Base-by-base conservation (phyloP, 495 filamentous ascomycete species). In the Elaphomyces granulatus region DNA sequence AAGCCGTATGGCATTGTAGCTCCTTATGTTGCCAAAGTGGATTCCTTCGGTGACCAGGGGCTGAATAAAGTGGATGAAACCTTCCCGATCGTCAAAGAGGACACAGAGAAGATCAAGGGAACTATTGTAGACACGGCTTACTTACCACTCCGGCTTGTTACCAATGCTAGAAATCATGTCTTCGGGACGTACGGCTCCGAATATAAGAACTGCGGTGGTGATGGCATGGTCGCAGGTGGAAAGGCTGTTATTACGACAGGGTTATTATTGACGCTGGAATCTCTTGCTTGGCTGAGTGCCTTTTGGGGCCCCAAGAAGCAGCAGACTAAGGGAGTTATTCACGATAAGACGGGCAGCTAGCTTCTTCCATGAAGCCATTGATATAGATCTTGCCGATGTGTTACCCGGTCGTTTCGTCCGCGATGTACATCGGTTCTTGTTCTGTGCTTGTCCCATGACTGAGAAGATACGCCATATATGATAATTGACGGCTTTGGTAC, bases 1-100 rank as follows among this genome's bases (percentile, higher is more conserved):
- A 78, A 68, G 40, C 87, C 88, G 6, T 84, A 82, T 62, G 61
- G 67, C 59, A 81, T 80, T 54, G 69, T 90, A 39, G 72, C 75
- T 15, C 88, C 90, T 1, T 94, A 94, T 60, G 67, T 93, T 38
- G 66, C 72, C 55, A 81, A 78, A 52, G 87, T 77, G 49, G 90
- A 98, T 45, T 58, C 72, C 43, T 60, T 94, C 34, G 90, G 83
- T 49, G 78, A 87, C 61, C 62, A 69, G 49, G 72, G 81, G 12
- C 70, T 98, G 45, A 67, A 51, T 42, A 75, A 73, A 48, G 72
- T 95, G 46, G 90, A 96, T 43, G 53, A 68, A 38, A 75, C 64
- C 44, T 85, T 94, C 66, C 90, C 90, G 19, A 71, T 82, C 51
- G 75, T 98, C 49, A 94, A 85, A 67, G 81, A 94, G 59, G 78